These are phyloP conservation scores for Kodamaea fukazawae DNA, from an alignment of 805 yeast species.

Conservation along the genomic window DNA sequence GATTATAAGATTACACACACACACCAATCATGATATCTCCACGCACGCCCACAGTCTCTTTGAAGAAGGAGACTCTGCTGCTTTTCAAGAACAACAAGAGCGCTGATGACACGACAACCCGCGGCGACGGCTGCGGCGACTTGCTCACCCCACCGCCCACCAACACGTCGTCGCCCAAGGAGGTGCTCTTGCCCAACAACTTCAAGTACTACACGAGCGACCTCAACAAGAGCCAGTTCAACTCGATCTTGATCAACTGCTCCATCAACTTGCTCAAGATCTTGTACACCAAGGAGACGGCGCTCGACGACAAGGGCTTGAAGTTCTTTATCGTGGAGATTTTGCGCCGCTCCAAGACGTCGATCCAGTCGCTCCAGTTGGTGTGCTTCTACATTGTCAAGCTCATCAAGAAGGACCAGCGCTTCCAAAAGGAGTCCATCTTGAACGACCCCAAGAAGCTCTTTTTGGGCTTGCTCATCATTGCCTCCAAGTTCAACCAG, in stretches of 20 bases:
- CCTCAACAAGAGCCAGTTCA: slow-evolving; percentile 40
- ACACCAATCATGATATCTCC: not conserved
- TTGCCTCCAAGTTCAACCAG: slow-evolving; percentile 70
- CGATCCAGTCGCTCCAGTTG: slow-evolving; percentile 61
- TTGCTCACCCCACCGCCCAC: slow-evolving; percentile 20
- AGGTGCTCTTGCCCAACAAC: slow-evolving; percentile 31
- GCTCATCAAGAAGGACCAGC: slow-evolving; percentile 26
- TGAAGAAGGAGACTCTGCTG: too few relatives aligned
- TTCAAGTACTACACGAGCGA: slow-evolving; percentile 39
- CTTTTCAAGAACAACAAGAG: too few relatives aligned
- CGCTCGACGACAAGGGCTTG: slow-evolving; percentile 16
- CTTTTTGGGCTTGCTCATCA: slow-evolving; percentile 63
- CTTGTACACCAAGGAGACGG: slow-evolving; percentile 18
- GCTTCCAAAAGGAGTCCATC: slow-evolving; percentile 9
- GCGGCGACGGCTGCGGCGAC: not conserved
- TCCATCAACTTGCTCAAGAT: slow-evolving; percentile 35
- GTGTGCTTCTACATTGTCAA: slow-evolving; percentile 64
- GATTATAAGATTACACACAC: not conserved
- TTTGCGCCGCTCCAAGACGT: slow-evolving; percentile 52
- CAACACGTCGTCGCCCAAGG: slow-evolving; percentile 14
- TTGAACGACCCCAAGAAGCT: slow-evolving; percentile 59
- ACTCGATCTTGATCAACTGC: slow-evolving; percentile 36
- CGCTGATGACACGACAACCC: too few relatives aligned
- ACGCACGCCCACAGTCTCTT: not conserved
- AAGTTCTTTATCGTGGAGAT: slow-evolving; percentile 40